phyloP scores from a whole-genome alignment of 345 rosid species.

The Acer campestre region DNA sequence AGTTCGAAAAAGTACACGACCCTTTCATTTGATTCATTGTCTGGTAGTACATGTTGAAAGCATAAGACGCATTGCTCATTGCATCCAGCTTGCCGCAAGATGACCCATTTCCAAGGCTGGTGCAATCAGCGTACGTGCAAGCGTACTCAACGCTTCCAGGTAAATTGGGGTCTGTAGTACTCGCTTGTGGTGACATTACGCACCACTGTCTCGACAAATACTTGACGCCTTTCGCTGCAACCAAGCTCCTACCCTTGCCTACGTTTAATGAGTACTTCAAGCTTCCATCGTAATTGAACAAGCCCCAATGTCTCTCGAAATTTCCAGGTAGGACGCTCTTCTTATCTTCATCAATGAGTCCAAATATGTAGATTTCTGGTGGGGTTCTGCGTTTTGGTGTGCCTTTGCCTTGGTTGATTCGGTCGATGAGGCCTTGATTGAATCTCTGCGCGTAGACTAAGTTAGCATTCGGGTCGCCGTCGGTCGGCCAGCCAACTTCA shows the following conservation, averaged over 20 bases:
- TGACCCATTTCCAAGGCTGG: conserved; percentile 61
- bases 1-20: conserved; percentile 47
- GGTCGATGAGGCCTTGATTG: conserved; percentile 76
- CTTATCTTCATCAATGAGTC: conserved; percentile 76
- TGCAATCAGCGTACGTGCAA: conserved; percentile 71
- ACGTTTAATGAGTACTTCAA: conserved; percentile 55
- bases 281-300: conserved; percentile 70
- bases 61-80: conserved; percentile 63
- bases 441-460: conserved; percentile 54
- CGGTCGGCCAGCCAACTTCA: conserved; percentile 95
- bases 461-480: conserved; percentile 71
- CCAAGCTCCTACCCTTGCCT: conserved; percentile 46
- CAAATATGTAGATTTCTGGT: conserved; percentile 74
- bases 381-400: conserved; percentile 69
- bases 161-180: conserved; percentile 37
- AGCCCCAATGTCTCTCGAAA: conserved; percentile 83
- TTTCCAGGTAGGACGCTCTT: conserved; percentile 79
- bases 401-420: conserved; percentile 56
- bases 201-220: conserved; percentile 73
- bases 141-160: conserved; percentile 42
- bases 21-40: conserved; percentile 62
- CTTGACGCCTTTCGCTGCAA: conserved; percentile 64
- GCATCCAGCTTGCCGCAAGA: conserved; percentile 53
- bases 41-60: conserved; percentile 77
- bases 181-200: conserved; percentile 54